Evolutionary conservation across 2,329 filamentous ascomycete genomes (phyloP).

Genomic region (Pleomassaria siparia): DNA sequence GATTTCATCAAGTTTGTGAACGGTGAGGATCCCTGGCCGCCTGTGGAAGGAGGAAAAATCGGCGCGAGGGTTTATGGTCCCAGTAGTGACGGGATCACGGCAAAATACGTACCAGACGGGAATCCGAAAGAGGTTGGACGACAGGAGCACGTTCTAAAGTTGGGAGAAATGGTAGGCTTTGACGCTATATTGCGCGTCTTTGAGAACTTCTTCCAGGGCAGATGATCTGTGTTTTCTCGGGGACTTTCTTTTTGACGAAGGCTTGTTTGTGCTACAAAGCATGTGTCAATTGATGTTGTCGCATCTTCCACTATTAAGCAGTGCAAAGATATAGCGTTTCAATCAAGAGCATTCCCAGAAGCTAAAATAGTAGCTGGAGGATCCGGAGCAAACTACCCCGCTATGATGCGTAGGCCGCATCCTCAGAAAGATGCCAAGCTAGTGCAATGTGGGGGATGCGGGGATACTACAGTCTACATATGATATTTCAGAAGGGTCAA

Average conservation of each 20-base stretch:
- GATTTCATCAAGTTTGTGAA: constrained; percentile 39
- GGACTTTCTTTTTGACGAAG: background rate
- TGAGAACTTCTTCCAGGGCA: constrained; percentile 30
- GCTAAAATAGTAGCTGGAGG: background rate
- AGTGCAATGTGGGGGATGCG: constrained; percentile 13
- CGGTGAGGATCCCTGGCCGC: constrained; percentile 35
- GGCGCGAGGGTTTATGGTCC: constrained; percentile 35
- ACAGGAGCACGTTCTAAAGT: constrained; percentile 23
- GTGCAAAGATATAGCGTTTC: constrained; percentile 1
- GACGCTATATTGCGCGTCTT: constrained; percentile 27
- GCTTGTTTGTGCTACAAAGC: constrained; percentile 3
- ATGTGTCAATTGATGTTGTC: background rate
- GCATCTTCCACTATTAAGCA: background rate
- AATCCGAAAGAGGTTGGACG: constrained; percentile 30
- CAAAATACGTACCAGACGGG: constrained; percentile 27
- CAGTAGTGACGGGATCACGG: constrained; percentile 26
- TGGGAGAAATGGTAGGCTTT: constrained; percentile 28
- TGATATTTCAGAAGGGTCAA: background rate
- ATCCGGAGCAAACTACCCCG: constrained; percentile 5
- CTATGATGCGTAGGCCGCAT: constrained; percentile 7
- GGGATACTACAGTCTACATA: too few species aligned
- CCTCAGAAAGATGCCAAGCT: constrained; percentile 3
- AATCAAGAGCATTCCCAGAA: constrained; percentile 1
- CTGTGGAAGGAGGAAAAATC: constrained; percentile 22
- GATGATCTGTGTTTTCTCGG: background rate